Evolutionary conservation across 1,139 yeast species (phyloP).

Genomic region (Geotrichum phurueaensis): DNA sequence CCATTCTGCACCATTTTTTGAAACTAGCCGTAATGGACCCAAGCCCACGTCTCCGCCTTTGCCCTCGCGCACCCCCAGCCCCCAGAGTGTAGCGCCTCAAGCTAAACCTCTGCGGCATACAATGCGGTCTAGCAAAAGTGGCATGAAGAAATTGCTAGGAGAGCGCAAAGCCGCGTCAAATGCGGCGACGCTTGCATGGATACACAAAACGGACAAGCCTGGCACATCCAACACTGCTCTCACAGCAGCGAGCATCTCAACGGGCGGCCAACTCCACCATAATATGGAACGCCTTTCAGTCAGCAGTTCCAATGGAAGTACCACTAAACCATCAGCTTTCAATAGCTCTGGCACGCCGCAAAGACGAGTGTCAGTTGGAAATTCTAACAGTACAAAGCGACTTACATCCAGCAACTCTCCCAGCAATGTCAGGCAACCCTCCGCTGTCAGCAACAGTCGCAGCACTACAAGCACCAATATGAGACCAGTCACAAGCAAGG

Average conservation of each 20-base stretch:
- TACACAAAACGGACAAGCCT: slow-evolving; percentile 6
- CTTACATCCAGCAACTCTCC: not conserved
- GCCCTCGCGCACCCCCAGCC: slow-evolving; percentile 6
- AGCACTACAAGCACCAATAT: not conserved
- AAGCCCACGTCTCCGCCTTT: slow-evolving; percentile 5
- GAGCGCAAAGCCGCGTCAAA: slow-evolving; percentile 22
- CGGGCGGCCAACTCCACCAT: slow-evolving; percentile 1
- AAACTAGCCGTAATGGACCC: not conserved
- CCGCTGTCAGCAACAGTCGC: not conserved
- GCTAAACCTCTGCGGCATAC: slow-evolving; percentile 24
- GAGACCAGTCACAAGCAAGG: not conserved
- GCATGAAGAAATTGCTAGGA: slow-evolving; percentile 20
- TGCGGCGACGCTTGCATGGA: slow-evolving; percentile 30
- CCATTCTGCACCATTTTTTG: slow-evolving; percentile 14
- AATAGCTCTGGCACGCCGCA: not conserved
- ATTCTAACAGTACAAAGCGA: no score
- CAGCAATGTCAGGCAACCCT: not conserved
- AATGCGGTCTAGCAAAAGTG: slow-evolving; percentile 22
- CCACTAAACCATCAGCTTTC: no score
- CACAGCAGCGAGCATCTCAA: slow-evolving; percentile 10
- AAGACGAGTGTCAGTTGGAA: no score
- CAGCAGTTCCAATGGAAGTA: not conserved
- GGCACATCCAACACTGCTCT: slow-evolving; percentile 9
- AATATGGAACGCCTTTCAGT: not conserved
- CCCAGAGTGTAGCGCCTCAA: not conserved